Percentiles rank a stretch among this genome's conserved stretches.
These are phyloP conservation scores for Daldinia eschscholtzii DNA, from an alignment of 2,329 filamentous ascomycete genomes.

Conservation along the genomic window DNA sequence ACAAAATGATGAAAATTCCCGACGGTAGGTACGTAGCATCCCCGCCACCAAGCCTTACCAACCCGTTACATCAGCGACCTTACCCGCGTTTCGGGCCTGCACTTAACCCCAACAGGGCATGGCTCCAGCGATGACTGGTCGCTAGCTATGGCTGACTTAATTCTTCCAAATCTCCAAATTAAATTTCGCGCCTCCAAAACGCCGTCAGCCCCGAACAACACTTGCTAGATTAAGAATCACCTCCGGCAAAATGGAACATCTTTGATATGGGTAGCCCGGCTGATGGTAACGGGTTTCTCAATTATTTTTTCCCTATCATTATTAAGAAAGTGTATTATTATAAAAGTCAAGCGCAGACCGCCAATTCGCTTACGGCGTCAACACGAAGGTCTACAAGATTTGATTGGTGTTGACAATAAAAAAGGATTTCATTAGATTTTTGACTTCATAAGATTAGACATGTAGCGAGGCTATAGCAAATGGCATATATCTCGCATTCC, in stretches of 20 bases:
- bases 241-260: constrained; percentile 30
- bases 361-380: background rate
- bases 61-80: constrained; percentile 49
- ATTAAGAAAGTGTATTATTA: background rate
- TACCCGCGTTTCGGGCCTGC: constrained; percentile 25
- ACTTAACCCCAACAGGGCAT: constrained; percentile 24
- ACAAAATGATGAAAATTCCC: constrained; percentile 26
- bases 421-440: background rate
- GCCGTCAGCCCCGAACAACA: constrained; percentile 21
- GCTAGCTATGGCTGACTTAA: constrained; percentile 39
- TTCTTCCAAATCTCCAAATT: constrained; percentile 44
- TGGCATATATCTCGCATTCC: background rate
- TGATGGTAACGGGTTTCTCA: constrained; percentile 5
- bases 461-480: background rate
- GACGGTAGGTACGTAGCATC: constrained; percentile 27
- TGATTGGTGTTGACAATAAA: background rate
- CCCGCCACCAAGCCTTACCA: constrained; percentile 46
- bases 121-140: constrained; percentile 43
- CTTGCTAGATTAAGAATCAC: constrained; percentile 33
- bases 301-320: background rate
- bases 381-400: background rate
- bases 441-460: background rate
- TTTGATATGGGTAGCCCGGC: constrained; percentile 20
- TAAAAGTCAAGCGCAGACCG: background rate
- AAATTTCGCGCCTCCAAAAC: constrained; percentile 24